These are phyloP conservation scores for Pseudopithomyces chartarum DNA, from an alignment of 2,329 filamentous ascomycete species.

Conservation along the genomic window DNA sequence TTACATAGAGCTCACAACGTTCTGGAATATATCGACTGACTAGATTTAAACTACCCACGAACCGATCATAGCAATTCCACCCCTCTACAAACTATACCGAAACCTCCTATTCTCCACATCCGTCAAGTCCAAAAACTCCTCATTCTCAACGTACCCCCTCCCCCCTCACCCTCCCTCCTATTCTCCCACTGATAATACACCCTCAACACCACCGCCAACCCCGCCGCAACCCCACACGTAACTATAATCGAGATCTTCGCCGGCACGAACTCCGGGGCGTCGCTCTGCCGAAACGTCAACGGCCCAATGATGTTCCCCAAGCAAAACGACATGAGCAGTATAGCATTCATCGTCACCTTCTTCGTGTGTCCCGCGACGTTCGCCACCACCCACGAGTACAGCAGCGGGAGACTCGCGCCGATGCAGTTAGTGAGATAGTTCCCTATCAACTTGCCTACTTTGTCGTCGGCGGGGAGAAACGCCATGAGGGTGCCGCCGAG, in stretches of 20 bases:
- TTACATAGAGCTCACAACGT: too few relatives aligned
- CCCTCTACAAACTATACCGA: conserved; percentile 20
- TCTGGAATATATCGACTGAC: too few relatives aligned
- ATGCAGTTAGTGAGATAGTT: conserved; percentile 56
- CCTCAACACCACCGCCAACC: conserved; percentile 47
- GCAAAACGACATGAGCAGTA: conserved; percentile 50
- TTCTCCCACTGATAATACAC: conserved; percentile 37
- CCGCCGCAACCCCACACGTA: conserved; percentile 37
- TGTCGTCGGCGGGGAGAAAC: conserved; percentile 20
- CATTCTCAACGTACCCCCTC: conserved; percentile 23
- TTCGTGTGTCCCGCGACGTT: conserved; percentile 49
- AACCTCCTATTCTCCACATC: conserved; percentile 40
- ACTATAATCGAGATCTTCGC: conserved; percentile 52
- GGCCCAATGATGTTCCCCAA: conserved; percentile 50
- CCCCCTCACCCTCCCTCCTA: conserved; percentile 25
- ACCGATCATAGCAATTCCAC: too few relatives aligned
- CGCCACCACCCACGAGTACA: conserved; percentile 51
- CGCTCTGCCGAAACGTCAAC: conserved; percentile 45
- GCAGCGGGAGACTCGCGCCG: conserved; percentile 32
- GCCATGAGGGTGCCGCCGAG: conserved; percentile 29
- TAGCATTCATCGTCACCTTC: conserved; percentile 63
- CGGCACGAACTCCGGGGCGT: conserved; percentile 42
- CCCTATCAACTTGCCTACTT: conserved; percentile 30
- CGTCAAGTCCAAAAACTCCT: conserved; percentile 44
- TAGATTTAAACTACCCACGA: too few relatives aligned